These are phyloP conservation scores for Xylogone sp. DNA, from an alignment of 2,329 filamentous ascomycete species.

Conservation along the genomic window DNA sequence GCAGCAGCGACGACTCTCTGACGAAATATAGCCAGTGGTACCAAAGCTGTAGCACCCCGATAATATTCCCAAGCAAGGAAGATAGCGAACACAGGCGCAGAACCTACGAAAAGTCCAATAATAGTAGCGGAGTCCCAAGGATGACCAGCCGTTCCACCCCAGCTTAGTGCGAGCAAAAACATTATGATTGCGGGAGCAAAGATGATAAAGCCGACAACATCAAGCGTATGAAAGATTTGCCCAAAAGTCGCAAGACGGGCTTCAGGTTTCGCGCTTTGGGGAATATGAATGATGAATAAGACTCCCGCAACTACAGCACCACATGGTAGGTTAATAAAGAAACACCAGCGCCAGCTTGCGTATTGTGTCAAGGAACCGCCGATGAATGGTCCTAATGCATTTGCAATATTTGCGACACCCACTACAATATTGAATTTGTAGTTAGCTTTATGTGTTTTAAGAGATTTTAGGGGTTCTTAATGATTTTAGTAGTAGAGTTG, in stretches of 20 bases:
- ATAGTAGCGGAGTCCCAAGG: constrained; percentile 19
- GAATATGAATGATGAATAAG: constrained; percentile 31
- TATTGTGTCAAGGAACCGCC: constrained; percentile 11
- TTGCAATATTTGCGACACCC: constrained; percentile 3
- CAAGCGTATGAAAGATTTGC: constrained; percentile 1
- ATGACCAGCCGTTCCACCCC: constrained; percentile 26
- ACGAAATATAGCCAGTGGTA: constrained; percentile 10
- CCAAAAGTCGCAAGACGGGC: neutral
- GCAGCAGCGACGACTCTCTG: constrained; percentile 10
- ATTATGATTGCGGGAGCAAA: constrained; percentile 1
- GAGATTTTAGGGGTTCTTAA: neutral
- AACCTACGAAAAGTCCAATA: constrained; percentile 15
- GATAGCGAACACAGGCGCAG: constrained; percentile 7
- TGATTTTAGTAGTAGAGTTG: neutral
- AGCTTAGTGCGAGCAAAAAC: constrained; percentile 24
- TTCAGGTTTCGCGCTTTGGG: constrained; percentile 14
- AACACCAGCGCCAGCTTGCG: constrained; percentile 14
- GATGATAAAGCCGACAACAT: constrained; percentile 3
- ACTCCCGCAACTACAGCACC: constrained; percentile 28
- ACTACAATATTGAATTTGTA: neutral
- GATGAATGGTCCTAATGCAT: constrained; percentile 7
- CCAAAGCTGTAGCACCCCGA: constrained; percentile 19
- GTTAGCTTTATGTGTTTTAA: neutral
- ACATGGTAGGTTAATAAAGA: constrained; percentile 36
- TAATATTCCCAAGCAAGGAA: constrained; percentile 17